Conservation (phyloP, 139 green algal genomes). For the Closterium sp. region DNA sequence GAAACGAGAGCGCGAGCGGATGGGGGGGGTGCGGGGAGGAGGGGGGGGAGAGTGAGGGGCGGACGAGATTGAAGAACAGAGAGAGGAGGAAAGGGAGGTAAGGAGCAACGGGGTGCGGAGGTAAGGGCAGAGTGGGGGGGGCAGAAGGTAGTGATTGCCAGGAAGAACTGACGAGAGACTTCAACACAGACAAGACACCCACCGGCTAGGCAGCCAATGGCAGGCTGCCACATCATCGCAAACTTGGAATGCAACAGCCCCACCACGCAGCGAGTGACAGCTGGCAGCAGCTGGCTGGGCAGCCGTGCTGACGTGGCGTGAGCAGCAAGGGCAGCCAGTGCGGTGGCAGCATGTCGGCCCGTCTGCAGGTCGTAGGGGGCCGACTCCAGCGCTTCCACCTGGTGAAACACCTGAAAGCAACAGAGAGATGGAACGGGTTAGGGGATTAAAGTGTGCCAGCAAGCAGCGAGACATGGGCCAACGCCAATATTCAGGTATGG, state of each 20-base stretch:
- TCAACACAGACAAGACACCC: neutral
- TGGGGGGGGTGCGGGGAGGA: neutral
- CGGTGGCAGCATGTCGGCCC: neutral
- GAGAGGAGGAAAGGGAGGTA: neutral
- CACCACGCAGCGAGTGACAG: neutral
- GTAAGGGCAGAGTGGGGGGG: neutral
- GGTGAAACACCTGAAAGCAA: neutral
- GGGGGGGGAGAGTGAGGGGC: neutral
- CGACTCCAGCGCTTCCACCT: neutral
- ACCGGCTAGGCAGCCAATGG: conserved; percentile 18
- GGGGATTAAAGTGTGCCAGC: neutral
- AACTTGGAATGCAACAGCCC: conserved; percentile 24
- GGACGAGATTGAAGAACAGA: neutral
- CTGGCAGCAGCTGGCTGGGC: neutral
- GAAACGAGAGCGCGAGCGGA: neutral
- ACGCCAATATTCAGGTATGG: too few species aligned
- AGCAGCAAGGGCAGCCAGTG: neutral
- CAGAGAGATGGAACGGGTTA: neutral
- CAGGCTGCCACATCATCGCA: conserved; percentile 21
- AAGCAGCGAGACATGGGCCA: neutral
- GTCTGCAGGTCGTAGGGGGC: neutral
- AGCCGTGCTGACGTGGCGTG: neutral
- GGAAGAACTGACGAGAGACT: neutral
- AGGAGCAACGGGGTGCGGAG: neutral
- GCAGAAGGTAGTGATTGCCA: neutral